phyloP scores from a whole-genome alignment of 1,139 yeast genomes.

The Kodamaea fungicola region DNA sequence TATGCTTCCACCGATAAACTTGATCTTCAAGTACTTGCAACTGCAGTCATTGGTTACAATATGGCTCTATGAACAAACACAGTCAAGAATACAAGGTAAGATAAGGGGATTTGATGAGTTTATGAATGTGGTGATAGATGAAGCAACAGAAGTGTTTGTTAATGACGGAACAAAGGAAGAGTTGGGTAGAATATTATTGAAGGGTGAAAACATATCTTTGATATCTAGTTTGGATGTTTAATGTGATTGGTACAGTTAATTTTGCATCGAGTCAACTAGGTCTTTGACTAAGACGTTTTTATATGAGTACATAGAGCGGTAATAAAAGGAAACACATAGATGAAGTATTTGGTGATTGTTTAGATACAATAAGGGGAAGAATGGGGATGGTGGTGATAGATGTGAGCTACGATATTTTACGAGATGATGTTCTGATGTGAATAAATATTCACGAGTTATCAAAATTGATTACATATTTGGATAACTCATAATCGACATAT shows the following conservation, averaged over 20 bases:
- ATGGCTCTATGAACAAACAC: slow-evolving; percentile 87
- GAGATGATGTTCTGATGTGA: no score
- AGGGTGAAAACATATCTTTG: slow-evolving; percentile 91
- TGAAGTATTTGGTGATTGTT: no score
- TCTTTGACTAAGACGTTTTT: no score
- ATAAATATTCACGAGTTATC: no score
- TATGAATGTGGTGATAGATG: slow-evolving; percentile 93
- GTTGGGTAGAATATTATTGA: slow-evolving; percentile 62
- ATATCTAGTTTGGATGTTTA: slow-evolving; percentile 55
- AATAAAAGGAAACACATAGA: no score
- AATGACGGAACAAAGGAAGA: slow-evolving; percentile 38
- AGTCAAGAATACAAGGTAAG: slow-evolving; percentile 74
- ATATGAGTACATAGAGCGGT: no score
- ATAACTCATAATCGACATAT: no score
- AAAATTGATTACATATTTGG: no score
- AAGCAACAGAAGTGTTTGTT: slow-evolving; percentile 67
- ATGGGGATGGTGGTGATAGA: no score
- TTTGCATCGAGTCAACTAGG: no score
- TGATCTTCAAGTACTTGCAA: slow-evolving; percentile 82
- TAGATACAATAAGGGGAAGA: no score
- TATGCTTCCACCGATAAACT: slow-evolving; percentile 86
- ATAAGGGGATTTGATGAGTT: slow-evolving; percentile 95
- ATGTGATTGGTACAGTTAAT: slow-evolving; percentile 1
- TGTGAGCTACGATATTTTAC: no score
- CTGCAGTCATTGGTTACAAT: slow-evolving; percentile 75